Evolutionary conservation across 2,329 filamentous ascomycete genomes (phyloP).

Genomic region (Nectriaceae sp.): DNA sequence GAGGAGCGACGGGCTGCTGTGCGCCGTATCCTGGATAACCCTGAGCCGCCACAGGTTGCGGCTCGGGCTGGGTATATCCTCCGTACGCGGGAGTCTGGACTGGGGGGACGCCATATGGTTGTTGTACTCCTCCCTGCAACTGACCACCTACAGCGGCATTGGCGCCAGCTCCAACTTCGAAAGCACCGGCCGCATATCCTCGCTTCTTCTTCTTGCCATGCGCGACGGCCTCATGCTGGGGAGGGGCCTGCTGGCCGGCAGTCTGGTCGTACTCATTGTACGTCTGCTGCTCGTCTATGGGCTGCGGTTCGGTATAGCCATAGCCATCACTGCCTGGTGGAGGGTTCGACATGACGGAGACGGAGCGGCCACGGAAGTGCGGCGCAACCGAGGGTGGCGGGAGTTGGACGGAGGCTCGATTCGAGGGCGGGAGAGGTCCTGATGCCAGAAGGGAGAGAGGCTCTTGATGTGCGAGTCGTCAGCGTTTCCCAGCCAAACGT

Average conservation of each 20-base stretch:
- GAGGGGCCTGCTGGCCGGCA: conserved; percentile 25
- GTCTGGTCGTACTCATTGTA: conserved; percentile 39
- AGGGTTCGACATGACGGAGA: conserved; percentile 57
- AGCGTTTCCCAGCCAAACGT: neutral
- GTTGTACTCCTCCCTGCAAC: conserved; percentile 35
- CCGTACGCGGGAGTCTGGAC: conserved; percentile 56
- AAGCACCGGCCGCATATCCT: conserved; percentile 91
- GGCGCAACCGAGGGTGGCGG: conserved; percentile 24
- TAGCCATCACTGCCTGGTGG: conserved; percentile 51
- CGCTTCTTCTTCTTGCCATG: conserved; percentile 83
- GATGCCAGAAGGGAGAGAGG: too few species aligned
- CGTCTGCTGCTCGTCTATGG: conserved; percentile 39
- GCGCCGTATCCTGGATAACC: conserved; percentile 47
- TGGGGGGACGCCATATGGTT: conserved; percentile 49
- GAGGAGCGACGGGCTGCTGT: conserved; percentile 40
- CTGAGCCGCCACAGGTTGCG: conserved; percentile 39
- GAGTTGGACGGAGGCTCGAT: conserved; percentile 4
- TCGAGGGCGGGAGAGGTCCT: neutral
- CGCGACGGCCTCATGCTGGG: conserved; percentile 36
- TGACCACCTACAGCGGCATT: conserved; percentile 66
- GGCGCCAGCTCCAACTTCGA: conserved; percentile 85
- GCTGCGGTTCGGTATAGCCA: conserved; percentile 45
- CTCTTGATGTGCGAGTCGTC: neutral
- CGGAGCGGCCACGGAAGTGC: conserved; percentile 28
- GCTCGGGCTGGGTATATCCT: conserved; percentile 57